Evolutionary conservation across 75 land plant genomes (phyloP), one percentile per base, ranked within the genome.

Genomic region (Pinus tabuliformis): DNA sequence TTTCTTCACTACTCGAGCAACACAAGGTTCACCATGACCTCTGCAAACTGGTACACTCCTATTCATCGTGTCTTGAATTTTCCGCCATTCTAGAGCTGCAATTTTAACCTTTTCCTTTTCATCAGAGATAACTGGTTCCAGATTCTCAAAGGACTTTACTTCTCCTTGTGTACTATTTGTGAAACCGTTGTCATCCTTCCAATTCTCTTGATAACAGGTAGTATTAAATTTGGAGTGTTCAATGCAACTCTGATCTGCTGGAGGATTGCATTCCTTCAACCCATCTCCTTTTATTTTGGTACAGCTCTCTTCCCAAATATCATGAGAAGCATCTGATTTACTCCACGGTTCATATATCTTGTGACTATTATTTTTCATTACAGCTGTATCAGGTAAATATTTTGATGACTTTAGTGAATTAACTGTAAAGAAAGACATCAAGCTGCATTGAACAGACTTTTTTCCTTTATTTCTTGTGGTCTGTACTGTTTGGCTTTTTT

Each of bases 21-120:
- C 99, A 88, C 99, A 96, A 15, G 97, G 94, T 76, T 96, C 99
- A 17, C 81, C 82, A 79, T 96, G 99, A 18, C 96, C 96, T 56
- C 77, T 72, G 75, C 99, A 96, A 7, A 96, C 68, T 52, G 97
- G 99, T 62, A 91, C 78, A 36, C 86, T 87, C 58, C 73, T 86
- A 78, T 81, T 86, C 98, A 93, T 96, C 18, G 80, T 57, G 56
- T 83, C 80, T 61, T 90, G 90, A 78, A 94, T 96, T 81, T 91
- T 84, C 76, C 78, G 87, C 99, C 97, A 93, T 76, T 94, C 90
- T n/a, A 79, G 20, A 24, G 81, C 56, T 28, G 96, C 95, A 73
- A 2, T 37, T 71, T 76, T 70, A 36, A 39, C 68, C 66, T 83
- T 82, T 21, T 70, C 78, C 37, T 73, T 79, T 65, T 77, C 73